A percentile compares a stretch with the other conserved stretches of the same genome.
Evolutionary conservation across 306 rosid species (phyloP).

Genomic region (Trichosanthes truncata): DNA sequence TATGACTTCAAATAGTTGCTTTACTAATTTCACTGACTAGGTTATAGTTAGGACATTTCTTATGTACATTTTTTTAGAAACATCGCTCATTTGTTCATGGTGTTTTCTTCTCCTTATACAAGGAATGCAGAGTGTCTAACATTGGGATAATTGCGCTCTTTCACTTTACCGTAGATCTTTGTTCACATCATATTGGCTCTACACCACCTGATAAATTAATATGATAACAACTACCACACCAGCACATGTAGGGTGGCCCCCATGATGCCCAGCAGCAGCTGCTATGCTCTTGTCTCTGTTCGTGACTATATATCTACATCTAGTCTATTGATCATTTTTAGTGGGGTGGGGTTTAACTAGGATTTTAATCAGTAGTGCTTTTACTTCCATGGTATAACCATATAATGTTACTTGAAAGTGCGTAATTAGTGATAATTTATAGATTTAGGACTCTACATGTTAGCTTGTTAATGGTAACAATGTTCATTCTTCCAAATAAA

Average conservation of each 20-base stretch:
- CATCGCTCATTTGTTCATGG: not conserved
- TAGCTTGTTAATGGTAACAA: conserved; percentile 65
- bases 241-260: not conserved
- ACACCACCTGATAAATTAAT: not conserved
- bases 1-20: not conserved
- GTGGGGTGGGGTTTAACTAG: not conserved
- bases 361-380: not conserved
- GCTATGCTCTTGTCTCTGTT: not conserved
- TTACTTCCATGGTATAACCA: not conserved
- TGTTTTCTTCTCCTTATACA: not conserved
- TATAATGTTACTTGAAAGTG: conserved; percentile 13
- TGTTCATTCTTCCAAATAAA: conserved; percentile 97
- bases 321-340: not conserved
- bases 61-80: not conserved
- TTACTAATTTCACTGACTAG: not conserved
- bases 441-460: conserved; percentile 43
- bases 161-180: not conserved
- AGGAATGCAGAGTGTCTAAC: not conserved
- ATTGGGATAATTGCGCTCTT: not conserved
- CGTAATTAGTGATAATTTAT: conserved; percentile 24
- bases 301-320: not conserved
- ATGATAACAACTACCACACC: not conserved
- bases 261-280: not conserved
- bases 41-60: not conserved
- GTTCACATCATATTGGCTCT: not conserved